Evolutionary conservation across 106 monocot species (phyloP).

Genomic region (Apostasia shenzhenica): DNA sequence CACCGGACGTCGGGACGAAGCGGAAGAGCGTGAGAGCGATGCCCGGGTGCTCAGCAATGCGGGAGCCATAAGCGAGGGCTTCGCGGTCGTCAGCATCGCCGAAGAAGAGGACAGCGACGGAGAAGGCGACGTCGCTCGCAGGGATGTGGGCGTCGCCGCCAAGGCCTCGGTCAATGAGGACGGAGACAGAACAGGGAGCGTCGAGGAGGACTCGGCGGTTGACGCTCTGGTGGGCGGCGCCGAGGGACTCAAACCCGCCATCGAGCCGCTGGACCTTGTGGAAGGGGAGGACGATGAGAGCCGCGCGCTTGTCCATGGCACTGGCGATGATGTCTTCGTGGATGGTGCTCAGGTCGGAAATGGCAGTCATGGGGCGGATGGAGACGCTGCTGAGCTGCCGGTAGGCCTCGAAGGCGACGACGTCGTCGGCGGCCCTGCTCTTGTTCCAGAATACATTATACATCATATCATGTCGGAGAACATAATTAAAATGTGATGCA

Average conservation of each 20-base stretch:
- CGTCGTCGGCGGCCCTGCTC: neutral
- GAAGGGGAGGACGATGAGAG: slow-evolving; percentile 54
- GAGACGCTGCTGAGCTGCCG: slow-evolving; percentile 50
- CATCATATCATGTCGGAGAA: too few relatives aligned
- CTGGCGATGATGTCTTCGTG: slow-evolving; percentile 54
- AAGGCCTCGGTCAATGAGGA: slow-evolving; percentile 48
- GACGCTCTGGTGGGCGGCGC: slow-evolving; percentile 26
- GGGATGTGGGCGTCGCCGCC: slow-evolving; percentile 42
- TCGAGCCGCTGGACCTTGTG: slow-evolving; percentile 40
- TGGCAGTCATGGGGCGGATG: slow-evolving; percentile 59
- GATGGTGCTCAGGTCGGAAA: slow-evolving; percentile 54
- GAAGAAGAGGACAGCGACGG: slow-evolving; percentile 46
- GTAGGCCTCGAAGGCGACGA: slow-evolving; percentile 55
- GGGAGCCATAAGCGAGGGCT: slow-evolving; percentile 34
- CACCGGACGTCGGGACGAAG: slow-evolving; percentile 10
- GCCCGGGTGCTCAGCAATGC: slow-evolving; percentile 51
- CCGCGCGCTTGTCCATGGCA: slow-evolving; percentile 42
- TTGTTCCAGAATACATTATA: slow-evolving; percentile 71
- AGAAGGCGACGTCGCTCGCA: slow-evolving; percentile 50
- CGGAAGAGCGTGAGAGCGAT: slow-evolving; percentile 23
- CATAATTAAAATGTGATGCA: too few relatives aligned
- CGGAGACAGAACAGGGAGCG: slow-evolving; percentile 48
- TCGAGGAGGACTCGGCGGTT: slow-evolving; percentile 37
- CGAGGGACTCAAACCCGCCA: slow-evolving; percentile 46
- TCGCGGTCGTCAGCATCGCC: slow-evolving; percentile 42